Percentiles rank a stretch among this genome's conserved stretches.
These are phyloP conservation scores for Picea engelmannii DNA, from an alignment of 83 land plant species.

Conservation along the genomic window DNA sequence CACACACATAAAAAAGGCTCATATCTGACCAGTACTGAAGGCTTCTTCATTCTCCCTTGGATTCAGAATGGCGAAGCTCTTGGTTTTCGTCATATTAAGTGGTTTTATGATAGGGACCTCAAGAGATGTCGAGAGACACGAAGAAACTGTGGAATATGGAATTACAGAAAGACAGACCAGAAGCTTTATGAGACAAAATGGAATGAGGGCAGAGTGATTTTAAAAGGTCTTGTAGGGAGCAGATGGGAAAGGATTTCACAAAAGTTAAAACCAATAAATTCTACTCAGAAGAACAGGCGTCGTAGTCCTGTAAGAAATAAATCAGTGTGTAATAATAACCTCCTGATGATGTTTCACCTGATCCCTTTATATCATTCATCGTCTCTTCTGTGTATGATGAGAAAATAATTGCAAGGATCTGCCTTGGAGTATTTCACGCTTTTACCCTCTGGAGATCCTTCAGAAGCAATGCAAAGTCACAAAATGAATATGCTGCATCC, in stretches of 20 bases:
- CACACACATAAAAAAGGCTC: too few relatives aligned
- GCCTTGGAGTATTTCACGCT: too few relatives aligned
- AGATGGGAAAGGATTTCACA: background rate
- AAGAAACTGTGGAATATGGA: background rate
- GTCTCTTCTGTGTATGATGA: background rate
- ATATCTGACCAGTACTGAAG: background rate
- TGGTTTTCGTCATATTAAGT: background rate
- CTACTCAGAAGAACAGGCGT: background rate
- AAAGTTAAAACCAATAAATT: background rate
- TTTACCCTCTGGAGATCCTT: too few relatives aligned
- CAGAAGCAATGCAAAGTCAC: too few relatives aligned
- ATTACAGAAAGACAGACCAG: background rate
- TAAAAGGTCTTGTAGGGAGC: background rate
- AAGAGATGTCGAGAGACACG: too few relatives aligned
- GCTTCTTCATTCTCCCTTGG: background rate
- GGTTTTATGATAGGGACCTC: too few relatives aligned
- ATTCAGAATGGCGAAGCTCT: background rate
- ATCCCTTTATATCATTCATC: background rate
- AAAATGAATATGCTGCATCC: too few relatives aligned
- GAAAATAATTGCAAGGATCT: slow-evolving; percentile 1
- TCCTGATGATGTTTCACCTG: background rate
- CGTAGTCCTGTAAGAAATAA: slow-evolving; percentile 2
- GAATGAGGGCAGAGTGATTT: slow-evolving; percentile 2
- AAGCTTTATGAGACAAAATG: slow-evolving; percentile 1
- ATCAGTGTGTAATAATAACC: slow-evolving; percentile 5